phyloP scores from a whole-genome alignment of 441 rosid species.

The Adansonia rubrostipa region DNA sequence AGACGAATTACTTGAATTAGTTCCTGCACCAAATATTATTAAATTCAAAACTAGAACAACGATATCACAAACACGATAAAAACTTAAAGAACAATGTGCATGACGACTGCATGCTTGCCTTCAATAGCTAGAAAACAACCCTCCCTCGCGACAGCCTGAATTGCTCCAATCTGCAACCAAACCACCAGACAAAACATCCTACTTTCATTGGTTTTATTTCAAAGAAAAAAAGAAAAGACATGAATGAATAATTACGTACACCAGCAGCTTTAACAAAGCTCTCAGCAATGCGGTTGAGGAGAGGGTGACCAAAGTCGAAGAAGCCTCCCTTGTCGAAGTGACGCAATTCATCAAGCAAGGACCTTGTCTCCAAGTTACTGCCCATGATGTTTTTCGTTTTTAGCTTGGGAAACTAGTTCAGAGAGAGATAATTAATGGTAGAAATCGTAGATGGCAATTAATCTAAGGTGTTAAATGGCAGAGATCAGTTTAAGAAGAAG shows the following conservation, averaged over 20 bases:
- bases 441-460: no score
- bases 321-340: conserved; percentile 61
- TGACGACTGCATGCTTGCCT: conserved; percentile 35
- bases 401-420: no score
- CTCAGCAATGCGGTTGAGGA: conserved; percentile 82
- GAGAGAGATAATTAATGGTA: no score
- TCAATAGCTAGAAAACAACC: conserved; percentile 71
- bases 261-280: conserved; percentile 93
- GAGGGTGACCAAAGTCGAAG: conserved; percentile 93
- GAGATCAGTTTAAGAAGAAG: neutral
- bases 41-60: neutral
- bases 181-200: neutral
- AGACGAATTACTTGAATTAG: conserved; percentile 48
- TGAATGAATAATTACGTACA: conserved; percentile 32
- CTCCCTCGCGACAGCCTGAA: conserved; percentile 80
- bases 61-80: no score
- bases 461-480: no score
- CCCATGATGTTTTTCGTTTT: no score
- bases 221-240: neutral
- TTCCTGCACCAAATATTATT: conserved; percentile 45
- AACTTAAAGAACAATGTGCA: neutral
- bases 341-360: conserved; percentile 56
- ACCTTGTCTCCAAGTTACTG: conserved; percentile 51
- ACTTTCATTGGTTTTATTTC: neutral
- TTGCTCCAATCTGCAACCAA: conserved; percentile 66